phyloP scores from a whole-genome alignment of 2,329 filamentous ascomycete genomes.

The Colletotrichum sp. region DNA sequence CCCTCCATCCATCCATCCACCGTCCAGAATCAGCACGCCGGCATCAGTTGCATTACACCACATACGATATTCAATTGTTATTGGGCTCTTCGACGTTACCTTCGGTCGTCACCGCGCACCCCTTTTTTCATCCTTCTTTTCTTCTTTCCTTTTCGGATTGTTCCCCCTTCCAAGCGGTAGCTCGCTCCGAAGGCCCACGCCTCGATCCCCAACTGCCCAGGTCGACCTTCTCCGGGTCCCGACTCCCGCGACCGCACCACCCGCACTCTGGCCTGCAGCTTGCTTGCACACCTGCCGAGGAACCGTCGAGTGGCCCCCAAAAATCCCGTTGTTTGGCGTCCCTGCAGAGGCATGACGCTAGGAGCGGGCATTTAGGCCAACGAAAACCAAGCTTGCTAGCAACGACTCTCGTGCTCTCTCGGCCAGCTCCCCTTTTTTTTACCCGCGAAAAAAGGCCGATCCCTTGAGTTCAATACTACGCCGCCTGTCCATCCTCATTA shows the following conservation, averaged over 20 bases:
- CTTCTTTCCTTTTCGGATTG: neutral
- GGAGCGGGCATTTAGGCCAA: conserved; percentile 11
- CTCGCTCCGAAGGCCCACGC: neutral
- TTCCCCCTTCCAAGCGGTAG: neutral
- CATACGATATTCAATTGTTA: conserved; percentile 6
- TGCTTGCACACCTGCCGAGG: conserved; percentile 10
- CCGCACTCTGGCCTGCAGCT: neutral
- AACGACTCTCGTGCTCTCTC: neutral
- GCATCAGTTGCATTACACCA: neutral
- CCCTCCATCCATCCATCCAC: neutral
- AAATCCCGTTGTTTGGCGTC: conserved; percentile 13
- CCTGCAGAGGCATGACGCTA: conserved; percentile 21
- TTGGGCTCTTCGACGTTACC: conserved; percentile 4
- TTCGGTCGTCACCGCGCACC: neutral
- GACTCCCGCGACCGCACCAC: neutral
- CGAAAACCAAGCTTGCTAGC: conserved; percentile 15
- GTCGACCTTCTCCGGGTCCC: conserved; percentile 1
- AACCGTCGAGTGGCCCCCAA: conserved; percentile 6
- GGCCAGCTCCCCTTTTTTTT: conserved; percentile 5
- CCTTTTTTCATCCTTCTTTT: neutral
- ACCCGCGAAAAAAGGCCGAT: conserved; percentile 13
- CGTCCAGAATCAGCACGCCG: neutral
- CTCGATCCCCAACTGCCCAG: neutral
- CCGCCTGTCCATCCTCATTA: conserved; percentile 18
- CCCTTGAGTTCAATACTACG: conserved; percentile 15